Evolutionary conservation across 2,329 filamentous ascomycete species (phyloP).

Genomic region (Thermomyces lanuginosus): DNA sequence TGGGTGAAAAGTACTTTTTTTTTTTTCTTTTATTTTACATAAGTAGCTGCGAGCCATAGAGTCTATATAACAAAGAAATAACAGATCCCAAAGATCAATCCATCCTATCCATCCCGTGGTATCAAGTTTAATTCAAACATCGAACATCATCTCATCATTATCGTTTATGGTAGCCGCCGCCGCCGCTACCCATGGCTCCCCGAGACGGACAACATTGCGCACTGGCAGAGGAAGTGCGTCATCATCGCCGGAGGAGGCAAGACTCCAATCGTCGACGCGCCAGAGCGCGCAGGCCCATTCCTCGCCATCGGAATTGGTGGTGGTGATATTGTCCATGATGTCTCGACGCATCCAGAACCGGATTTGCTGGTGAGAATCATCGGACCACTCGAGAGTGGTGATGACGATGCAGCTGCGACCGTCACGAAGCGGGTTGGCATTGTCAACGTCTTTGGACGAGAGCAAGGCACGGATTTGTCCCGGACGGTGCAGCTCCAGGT

Average conservation of each 20-base stretch:
- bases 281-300: constrained; percentile 3
- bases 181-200: background rate
- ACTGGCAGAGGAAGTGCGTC: constrained; percentile 1
- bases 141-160: too few species aligned
- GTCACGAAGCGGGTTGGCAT: too few species aligned
- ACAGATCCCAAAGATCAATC: too few species aligned
- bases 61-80: too few species aligned
- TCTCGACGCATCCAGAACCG: constrained; percentile 6
- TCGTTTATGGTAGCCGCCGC: background rate
- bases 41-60: too few species aligned
- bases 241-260: background rate
- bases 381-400: constrained; percentile 2
- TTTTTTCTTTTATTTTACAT: too few species aligned
- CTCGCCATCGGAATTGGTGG: background rate
- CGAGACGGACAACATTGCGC: background rate
- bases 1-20: too few species aligned
- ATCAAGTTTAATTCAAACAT: too few species aligned
- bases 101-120: too few species aligned
- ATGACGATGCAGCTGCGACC: constrained; percentile 3
- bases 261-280: constrained; percentile 1
- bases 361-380: background rate
- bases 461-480: too few species aligned
- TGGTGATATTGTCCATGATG: constrained; percentile 1
- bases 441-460: too few species aligned
- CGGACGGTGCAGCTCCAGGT: too few species aligned